phyloP scores from a whole-genome alignment of 768 basidiomycete genomes.

The Boletus rubroflammeus region DNA sequence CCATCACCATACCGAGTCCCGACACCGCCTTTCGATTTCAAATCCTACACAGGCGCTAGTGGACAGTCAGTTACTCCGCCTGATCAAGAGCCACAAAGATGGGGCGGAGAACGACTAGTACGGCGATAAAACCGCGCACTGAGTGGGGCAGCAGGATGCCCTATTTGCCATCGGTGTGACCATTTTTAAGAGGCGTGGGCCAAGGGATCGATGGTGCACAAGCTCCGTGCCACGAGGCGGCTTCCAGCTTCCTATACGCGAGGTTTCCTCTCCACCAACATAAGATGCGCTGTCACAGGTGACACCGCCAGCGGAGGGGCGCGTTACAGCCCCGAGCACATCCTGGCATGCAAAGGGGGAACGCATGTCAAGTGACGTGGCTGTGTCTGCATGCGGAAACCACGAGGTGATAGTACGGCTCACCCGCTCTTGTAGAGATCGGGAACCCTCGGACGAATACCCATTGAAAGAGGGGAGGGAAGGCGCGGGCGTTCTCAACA shows the following conservation, averaged over 20 bases:
- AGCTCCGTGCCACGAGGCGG: constrained; percentile 1
- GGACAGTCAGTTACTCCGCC: neutral
- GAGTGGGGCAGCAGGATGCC: neutral
- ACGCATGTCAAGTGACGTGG: constrained; percentile 4
- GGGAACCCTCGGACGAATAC: constrained; percentile 15
- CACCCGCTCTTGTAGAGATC: neutral
- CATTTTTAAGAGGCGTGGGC: neutral
- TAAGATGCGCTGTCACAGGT: neutral
- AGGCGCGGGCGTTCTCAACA: constrained; percentile 1
- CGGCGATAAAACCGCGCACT: neutral
- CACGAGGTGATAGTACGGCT: constrained; percentile 19
- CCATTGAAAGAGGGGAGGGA: neutral
- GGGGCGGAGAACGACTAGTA: neutral
- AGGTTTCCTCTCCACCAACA: neutral
- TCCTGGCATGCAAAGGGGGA: neutral
- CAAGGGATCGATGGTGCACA: neutral
- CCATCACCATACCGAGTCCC: neutral
- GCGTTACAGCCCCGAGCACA: neutral
- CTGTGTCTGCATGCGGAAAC: constrained; percentile 9
- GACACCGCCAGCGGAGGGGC: neutral
- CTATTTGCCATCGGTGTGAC: neutral
- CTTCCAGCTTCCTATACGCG: neutral
- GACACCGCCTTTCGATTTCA: neutral
- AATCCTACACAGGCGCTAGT: neutral
- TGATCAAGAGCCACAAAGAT: neutral